Percentiles rank a stretch among this genome's conserved stretches.
Evolutionary conservation across 2,329 filamentous ascomycete genomes (phyloP).

Genomic region (Microsporum audouinii): DNA sequence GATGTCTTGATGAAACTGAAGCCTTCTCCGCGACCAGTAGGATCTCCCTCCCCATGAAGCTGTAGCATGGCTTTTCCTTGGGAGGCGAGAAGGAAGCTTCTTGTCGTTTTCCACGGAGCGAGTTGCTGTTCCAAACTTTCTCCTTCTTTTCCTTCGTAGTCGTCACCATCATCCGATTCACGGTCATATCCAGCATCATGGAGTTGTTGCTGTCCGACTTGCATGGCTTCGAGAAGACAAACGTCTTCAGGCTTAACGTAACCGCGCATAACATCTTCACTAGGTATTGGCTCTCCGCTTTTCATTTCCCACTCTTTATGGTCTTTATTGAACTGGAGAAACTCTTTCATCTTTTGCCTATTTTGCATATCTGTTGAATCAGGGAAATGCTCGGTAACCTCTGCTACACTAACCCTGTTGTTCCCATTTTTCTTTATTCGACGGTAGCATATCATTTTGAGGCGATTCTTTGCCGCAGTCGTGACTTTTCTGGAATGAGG

Average conservation of each 20-base stretch:
- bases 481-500: conserved; percentile 92
- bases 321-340: conserved; percentile 81
- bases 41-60: conserved; percentile 87
- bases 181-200: conserved; percentile 78
- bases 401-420: conserved; percentile 59
- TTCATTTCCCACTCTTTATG: conserved; percentile 76
- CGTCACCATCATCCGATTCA: conserved; percentile 54
- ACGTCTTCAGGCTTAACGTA: conserved; percentile 96
- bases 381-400: conserved; percentile 83
- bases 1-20: conserved; percentile 97
- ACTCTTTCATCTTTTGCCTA: conserved; percentile 92
- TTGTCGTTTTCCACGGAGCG: conserved; percentile 91
- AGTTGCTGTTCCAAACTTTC: conserved; percentile 77
- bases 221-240: conserved; percentile 90
- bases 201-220: conserved; percentile 82
- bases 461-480: conserved; percentile 87
- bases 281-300: conserved; percentile 61
- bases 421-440: conserved; percentile 67
- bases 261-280: conserved; percentile 65
- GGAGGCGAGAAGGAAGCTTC: conserved; percentile 89
- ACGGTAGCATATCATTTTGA: conserved; percentile 91
- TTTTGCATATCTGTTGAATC: conserved; percentile 93
- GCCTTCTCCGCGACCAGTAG: conserved; percentile 80
- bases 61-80: conserved; percentile 95
- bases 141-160: conserved; percentile 54